These are phyloP conservation scores for Dryas integrifolia DNA, from an alignment of 331 rosid genomes.

Conservation along the genomic window DNA sequence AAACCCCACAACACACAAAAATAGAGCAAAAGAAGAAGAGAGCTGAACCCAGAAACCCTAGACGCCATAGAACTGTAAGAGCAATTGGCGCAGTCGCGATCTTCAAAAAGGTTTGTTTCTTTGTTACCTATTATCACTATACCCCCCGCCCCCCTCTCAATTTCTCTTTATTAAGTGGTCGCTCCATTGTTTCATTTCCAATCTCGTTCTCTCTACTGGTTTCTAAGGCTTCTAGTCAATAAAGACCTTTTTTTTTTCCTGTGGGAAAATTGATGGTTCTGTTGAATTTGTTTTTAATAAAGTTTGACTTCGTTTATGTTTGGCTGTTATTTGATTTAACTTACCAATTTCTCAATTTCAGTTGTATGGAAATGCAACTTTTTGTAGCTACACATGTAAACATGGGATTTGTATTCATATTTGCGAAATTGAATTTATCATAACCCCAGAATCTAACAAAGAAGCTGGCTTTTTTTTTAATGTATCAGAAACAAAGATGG, in stretches of 20 bases:
- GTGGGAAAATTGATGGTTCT: neutral
- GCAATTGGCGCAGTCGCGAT: too few relatives aligned
- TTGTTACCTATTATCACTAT: too few relatives aligned
- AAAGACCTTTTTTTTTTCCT: neutral
- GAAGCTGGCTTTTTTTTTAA: neutral
- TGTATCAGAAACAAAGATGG: conserved; percentile 37
- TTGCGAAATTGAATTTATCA: neutral
- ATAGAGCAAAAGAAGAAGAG: too few relatives aligned
- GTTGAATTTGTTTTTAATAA: neutral
- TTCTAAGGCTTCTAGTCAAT: neutral
- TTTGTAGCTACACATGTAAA: neutral
- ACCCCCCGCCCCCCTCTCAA: too few relatives aligned
- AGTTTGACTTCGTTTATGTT: neutral
- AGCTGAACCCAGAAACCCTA: too few relatives aligned
- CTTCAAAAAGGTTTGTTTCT: too few relatives aligned
- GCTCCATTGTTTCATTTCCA: too few relatives aligned
- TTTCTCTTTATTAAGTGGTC: too few relatives aligned
- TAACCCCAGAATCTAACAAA: neutral
- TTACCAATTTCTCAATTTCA: neutral
- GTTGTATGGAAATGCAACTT: neutral
- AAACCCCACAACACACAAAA: too few relatives aligned
- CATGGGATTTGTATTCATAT: neutral
- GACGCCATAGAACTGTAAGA: too few relatives aligned
- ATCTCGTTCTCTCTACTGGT: neutral
- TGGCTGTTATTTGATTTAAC: neutral